Evolutionary conservation across 2,329 filamentous ascomycete genomes (phyloP), one percentile per base, ranked within the genome.

Genomic region (Pestalotiopsis sp.): DNA sequence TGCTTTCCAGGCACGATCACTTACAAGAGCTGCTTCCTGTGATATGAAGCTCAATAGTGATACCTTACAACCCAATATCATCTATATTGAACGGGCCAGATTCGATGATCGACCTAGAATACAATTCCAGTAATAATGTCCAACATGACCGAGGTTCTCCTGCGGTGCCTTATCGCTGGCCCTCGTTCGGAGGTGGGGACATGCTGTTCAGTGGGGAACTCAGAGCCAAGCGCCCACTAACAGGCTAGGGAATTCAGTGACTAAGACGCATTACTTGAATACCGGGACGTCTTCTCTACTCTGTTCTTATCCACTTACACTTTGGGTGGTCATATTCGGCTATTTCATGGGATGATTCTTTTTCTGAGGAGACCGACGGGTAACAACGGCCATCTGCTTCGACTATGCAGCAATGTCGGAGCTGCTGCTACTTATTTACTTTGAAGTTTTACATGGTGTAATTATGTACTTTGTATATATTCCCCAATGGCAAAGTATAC

Each of bases 241-340:
- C 25, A 27, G 25, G 57, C 3, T 59, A 23, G 23, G 25, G 23
- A 59, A 27, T 59, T 59, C 57, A 36, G 23, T 59, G 57, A 59
- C 57, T 59, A 59, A 59, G 57, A 59, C 27, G 5, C 23, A 59
- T 59, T 59, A 59, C 57, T 59, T 23, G 57, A 59, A 36, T 59
- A 59, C 20, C 23, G 57, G 6, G 23, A 14, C 57, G 25, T 2
- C 12, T 20, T 59, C 3, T 20, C 11, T 52, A n/a, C 3, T 52
- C 45, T n/a, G 20, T 52, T 52, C 45, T 52, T 52, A 52, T 52
- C 45, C 45, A n/a, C 45, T 11, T 60, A n/a, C 17, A 31, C 31
- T 14, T 60, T n/a, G 17, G 20, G 17, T 52, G 4, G 17, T 52
- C 45, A 52, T n/a, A 20, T 7, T 52, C 45, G 45, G 45, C 45